phyloP scores from a whole-genome alignment of 2,329 filamentous ascomycete genomes.

The Cordyceps militaris region DNA sequence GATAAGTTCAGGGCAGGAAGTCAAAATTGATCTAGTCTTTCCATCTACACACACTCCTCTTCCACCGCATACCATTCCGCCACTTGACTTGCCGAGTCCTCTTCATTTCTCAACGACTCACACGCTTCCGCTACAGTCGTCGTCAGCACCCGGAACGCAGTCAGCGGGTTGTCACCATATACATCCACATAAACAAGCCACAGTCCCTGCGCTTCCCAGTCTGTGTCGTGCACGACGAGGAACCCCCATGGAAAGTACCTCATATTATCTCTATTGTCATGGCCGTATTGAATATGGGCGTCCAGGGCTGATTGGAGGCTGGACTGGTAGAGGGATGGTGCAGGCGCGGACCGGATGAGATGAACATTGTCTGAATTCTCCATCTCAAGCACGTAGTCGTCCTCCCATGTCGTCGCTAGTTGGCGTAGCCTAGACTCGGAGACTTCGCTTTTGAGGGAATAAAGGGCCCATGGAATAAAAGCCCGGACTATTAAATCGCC shows the following conservation, averaged over 20 bases:
- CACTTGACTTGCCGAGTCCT: not conserved
- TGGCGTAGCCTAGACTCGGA: not conserved
- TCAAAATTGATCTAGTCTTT: too few relatives aligned
- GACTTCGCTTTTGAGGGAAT: not conserved
- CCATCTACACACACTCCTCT: too few relatives aligned
- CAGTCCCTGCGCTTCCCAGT: not conserved
- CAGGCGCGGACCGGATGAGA: not conserved
- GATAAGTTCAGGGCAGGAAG: too few relatives aligned
- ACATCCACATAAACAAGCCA: not conserved
- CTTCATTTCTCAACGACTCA: not conserved
- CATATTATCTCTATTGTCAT: not conserved
- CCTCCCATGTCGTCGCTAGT: not conserved
- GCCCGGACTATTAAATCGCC: not conserved
- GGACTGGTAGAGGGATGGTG: not conserved
- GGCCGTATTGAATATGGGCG: not conserved
- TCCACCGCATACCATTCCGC: too few relatives aligned
- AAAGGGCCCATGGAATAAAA: not conserved
- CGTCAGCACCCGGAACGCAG: not conserved
- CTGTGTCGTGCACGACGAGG: not conserved
- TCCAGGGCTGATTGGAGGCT: not conserved
- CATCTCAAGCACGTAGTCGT: not conserved
- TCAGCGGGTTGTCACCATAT: not conserved
- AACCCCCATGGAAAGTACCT: not conserved
- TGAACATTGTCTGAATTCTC: not conserved
- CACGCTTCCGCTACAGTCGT: not conserved